phyloP scores from a whole-genome alignment of 2,329 filamentous ascomycete species.

The Xylaria sp. region DNA sequence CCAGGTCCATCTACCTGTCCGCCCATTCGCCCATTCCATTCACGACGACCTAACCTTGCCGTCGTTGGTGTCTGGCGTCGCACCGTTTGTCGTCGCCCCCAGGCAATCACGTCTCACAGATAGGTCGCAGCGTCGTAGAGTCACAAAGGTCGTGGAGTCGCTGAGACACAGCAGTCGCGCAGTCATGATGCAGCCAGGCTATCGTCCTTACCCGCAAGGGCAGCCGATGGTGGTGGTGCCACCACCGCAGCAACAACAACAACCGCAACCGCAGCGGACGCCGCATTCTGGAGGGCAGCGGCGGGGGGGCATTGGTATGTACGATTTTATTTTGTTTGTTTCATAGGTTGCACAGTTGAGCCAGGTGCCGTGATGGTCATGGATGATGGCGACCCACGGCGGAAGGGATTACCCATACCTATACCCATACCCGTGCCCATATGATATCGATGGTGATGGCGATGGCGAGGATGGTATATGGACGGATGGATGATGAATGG shows the following conservation, averaged over 20 bases:
- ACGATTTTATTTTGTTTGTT: constrained; percentile 28
- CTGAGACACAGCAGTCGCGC: constrained; percentile 16
- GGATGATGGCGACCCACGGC: background rate
- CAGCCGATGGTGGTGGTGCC: constrained; percentile 50
- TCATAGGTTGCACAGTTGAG: constrained; percentile 25
- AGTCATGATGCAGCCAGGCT: constrained; percentile 63
- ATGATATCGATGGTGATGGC: background rate
- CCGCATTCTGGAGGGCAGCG: constrained; percentile 60
- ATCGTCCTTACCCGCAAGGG: constrained; percentile 61
- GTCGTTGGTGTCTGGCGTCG: constrained; percentile 34
- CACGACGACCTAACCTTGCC: constrained; percentile 27
- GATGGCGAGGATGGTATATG: no score
- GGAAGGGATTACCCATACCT: background rate
- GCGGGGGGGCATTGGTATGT: constrained; percentile 64
- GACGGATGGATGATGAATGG: no score
- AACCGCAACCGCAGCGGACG: constrained; percentile 58
- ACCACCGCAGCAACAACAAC: constrained; percentile 58
- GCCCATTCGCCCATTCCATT: constrained; percentile 8
- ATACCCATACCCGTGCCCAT: background rate
- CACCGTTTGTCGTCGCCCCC: constrained; percentile 29
- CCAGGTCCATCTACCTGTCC: constrained; percentile 19
- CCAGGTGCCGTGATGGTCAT: constrained; percentile 20
- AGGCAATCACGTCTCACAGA: constrained; percentile 39
- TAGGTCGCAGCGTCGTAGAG: constrained; percentile 21
- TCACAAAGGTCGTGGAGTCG: constrained; percentile 22